Percentiles rank a stretch among this genome's conserved stretches.
phyloP scores from a whole-genome alignment of 306 rosid species.

The Vicia faba region DNA sequence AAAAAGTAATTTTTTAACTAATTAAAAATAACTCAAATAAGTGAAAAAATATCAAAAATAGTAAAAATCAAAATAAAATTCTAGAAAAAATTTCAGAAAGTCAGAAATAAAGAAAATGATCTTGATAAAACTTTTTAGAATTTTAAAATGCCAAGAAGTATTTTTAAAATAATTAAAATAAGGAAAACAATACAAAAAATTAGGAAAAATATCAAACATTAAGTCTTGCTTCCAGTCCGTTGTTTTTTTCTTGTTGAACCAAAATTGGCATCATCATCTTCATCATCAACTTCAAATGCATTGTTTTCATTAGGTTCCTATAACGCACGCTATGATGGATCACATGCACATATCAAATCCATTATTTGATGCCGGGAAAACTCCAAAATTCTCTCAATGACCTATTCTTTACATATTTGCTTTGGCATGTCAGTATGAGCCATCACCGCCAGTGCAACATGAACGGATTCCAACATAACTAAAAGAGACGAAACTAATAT shows the following conservation, averaged over 20 bases:
- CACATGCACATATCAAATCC: slow-evolving; percentile 94
- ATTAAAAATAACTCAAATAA: no score
- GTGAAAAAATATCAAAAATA: no score
- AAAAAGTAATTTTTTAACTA: no score
- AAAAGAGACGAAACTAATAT: slow-evolving; percentile 68
- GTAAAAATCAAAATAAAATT: no score
- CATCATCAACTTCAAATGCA: slow-evolving; percentile 78
- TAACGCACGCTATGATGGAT: slow-evolving; percentile 87
- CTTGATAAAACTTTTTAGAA: no score
- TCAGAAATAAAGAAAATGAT: no score
- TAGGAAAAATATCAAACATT: no score
- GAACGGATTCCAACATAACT: slow-evolving; percentile 90
- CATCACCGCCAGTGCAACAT: slow-evolving; percentile 90
- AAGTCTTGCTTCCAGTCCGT: slow-evolving; percentile 68
- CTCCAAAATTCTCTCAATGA: no score
- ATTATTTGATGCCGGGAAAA: slow-evolving; percentile 85
- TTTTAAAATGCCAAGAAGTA: no score
- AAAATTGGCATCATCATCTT: slow-evolving; percentile 66
- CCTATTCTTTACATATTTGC: slow-evolving; percentile 96
- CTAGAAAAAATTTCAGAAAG: no score
- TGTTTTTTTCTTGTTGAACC: slow-evolving; percentile 87
- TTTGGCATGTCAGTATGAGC: slow-evolving; percentile 87
- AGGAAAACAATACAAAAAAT: no score
- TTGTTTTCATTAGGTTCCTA: slow-evolving; percentile 80
- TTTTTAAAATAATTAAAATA: no score